Evolutionary conservation across 352 stramenopile genomes (phyloP).

Genomic region (Globisporangium carolinianum): DNA sequence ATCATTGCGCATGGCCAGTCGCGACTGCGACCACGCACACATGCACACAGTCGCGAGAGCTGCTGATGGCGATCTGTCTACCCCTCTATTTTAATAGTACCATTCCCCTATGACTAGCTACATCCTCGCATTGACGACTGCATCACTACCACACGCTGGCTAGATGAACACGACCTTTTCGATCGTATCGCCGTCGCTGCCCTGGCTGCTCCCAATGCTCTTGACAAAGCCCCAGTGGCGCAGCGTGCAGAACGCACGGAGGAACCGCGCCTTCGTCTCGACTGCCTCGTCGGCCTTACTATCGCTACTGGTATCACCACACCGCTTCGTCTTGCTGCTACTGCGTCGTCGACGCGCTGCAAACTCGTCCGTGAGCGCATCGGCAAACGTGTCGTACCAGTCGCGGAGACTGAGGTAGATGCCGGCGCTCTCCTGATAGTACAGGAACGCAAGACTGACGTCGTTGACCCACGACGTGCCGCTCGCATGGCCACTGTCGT

Average conservation of each 20-base stretch:
- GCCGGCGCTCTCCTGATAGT: conserved; percentile 63
- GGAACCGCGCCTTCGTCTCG: conserved; percentile 55
- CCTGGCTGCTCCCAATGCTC: conserved; percentile 33
- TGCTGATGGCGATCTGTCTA: too few species aligned
- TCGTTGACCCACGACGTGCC: conserved; percentile 42
- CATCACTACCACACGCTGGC: background rate
- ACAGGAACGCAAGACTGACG: conserved; percentile 55
- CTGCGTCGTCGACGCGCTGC: background rate
- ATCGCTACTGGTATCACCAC: background rate
- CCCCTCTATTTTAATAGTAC: conserved; percentile 30
- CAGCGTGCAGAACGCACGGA: conserved; percentile 59
- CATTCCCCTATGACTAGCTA: background rate
- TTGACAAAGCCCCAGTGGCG: conserved; percentile 68
- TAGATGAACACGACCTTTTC: conserved; percentile 82
- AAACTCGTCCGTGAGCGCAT: conserved; percentile 27
- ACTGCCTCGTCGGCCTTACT: conserved; percentile 10
- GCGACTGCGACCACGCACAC: background rate
- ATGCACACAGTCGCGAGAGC: too few species aligned
- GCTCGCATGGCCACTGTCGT: background rate
- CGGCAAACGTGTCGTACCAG: conserved; percentile 59
- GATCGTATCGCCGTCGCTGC: conserved; percentile 46
- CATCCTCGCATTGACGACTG: background rate
- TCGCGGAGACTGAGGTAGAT: conserved; percentile 53
- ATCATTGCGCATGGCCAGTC: background rate
- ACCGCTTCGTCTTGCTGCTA: conserved; percentile 15